Percentiles rank a stretch among this genome's conserved stretches.
Conservation (phyloP, 306 rosid genomes). For the Lupinus albus region DNA sequence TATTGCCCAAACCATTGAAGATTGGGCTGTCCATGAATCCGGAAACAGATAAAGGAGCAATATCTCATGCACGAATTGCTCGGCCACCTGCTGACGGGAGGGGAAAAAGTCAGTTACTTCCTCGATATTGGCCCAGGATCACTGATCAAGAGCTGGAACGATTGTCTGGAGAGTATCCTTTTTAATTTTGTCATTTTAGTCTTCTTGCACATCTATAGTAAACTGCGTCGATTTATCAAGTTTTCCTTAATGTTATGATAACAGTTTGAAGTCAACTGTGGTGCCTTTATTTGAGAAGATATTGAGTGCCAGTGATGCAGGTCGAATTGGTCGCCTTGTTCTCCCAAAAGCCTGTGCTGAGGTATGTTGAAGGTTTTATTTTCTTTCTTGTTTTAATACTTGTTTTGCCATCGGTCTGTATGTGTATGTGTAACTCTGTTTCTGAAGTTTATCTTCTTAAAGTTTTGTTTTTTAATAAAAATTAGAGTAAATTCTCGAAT, state of each 20-base stretch:
- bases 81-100: slow-evolving; percentile 95
- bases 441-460: not conserved
- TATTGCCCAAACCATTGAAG: slow-evolving; percentile 73
- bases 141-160: slow-evolving; percentile 93
- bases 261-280: slow-evolving; percentile 87
- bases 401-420: slow-evolving; percentile 13
- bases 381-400: slow-evolving; percentile 11
- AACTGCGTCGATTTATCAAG: slow-evolving; percentile 11
- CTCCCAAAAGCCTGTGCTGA: slow-evolving; percentile 99
- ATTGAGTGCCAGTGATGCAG: slow-evolving; percentile 99
- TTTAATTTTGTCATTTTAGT: slow-evolving; percentile 2
- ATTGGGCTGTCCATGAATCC: slow-evolving; percentile 44
- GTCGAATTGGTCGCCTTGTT: slow-evolving; percentile 72
- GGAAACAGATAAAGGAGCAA: slow-evolving; percentile 55
- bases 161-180: slow-evolving; percentile 95
- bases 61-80: slow-evolving; percentile 67
- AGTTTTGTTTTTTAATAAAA: not conserved
- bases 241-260: slow-evolving; percentile 61
- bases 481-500: not conserved
- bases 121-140: slow-evolving; percentile 98
- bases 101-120: slow-evolving; percentile 92
- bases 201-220: slow-evolving; percentile 29
- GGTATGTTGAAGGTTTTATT: slow-evolving; percentile 52
- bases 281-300: slow-evolving; percentile 97
- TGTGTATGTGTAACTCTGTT: not conserved